Evolutionary conservation across 441 rosid genomes (phyloP), one percentile per base, ranked within the genome.

Genomic region (Monsonia emarginata): DNA sequence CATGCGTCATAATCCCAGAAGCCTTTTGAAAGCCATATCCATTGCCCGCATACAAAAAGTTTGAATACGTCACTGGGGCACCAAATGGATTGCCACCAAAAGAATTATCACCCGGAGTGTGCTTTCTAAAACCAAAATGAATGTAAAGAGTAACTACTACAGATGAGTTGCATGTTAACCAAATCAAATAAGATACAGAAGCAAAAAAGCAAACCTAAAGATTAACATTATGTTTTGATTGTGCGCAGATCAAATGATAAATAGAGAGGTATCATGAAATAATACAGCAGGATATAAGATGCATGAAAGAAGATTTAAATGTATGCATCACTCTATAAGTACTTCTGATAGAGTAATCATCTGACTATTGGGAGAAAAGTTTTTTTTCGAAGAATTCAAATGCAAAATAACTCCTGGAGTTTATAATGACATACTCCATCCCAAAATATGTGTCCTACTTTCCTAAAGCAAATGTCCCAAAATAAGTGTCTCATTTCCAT

Each of bases 61-160:
- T 83, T 62, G 90, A 78, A 74, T 75, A 71, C 46, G 83, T 69
- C 78, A 81, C 72, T 19, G 86, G 69, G 44, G 80, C 72, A 73
- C 82, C 90, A 76, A 78, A 77, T 64, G 80, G 78, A 75, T 80
- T 79, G 77, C 80, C 83, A 74, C 77, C 70, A 68, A 76, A 77
- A 78, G 91, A 78, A 74, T 74, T 75, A 80, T 75, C 83, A 75
- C 79, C 82, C 74, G 62, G 66, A 72, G 68, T 66, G 66, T 75
- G 84, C 76, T 78, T 83, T 81, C 92, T 86, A 78, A 67, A 80
- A 75, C 70, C 71, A 74, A 73, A 76, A 76, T 61, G 80, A 78
- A 72, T 59, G 63, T 57, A 74, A 76, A 62, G 34, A 64, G 73
- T 78, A 81, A 81, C 70, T 70, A 72, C 61, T 22, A n/a, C 68